Evolutionary conservation across 805 yeast genomes (phyloP), one percentile per base, ranked within the genome.

Genomic region (Candida maris): DNA sequence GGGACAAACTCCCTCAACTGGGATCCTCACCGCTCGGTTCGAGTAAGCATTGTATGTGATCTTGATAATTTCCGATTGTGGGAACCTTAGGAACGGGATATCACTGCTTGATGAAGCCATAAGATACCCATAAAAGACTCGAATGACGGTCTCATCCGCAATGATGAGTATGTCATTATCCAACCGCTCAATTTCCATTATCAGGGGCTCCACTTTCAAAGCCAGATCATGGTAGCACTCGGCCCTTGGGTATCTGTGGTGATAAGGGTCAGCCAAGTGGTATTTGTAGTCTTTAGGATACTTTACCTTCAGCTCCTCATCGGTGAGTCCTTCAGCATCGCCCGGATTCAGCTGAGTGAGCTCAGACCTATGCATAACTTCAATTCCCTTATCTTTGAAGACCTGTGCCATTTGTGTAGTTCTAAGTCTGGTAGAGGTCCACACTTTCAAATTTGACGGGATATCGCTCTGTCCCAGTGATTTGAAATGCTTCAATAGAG

Each of bases 151-250:
- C 52, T 91, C 97, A 57, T 93, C 97, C 1, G 96, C 97, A 48
- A 93, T 84, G 41, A 93, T 83, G 47, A 93, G 67, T 12, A 93
- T 74, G 56, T 88, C 96, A 15, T 87, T 85, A 35, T 85, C 75
- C 75, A 84, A 81, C 49, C 97, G 75, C 60, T 93, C 99, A 79
- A 93, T 81, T 60, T 93, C 97, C 57, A 93, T 70, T 42, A 93
- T 77, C 37, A 93, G 68, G 0, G 97, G 96, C 62, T 93, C 98
- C 64, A 93, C 75, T 50, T 96, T 79, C 24, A 93, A 82, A 0
- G 98, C 97, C 39, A 93, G 71, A 61, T 93, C 99, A 61, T 93
- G 98, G 56, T 88, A 93, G 34, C 94, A 85, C 64, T 93, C 99
- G 0, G 95, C 87, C 33, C 97, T 71, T 3, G 96, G 85, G 56